Evolutionary conservation across 2,329 filamentous ascomycete species (phyloP).

Genomic region (Stagonosporopsis cucurbitacearum): DNA sequence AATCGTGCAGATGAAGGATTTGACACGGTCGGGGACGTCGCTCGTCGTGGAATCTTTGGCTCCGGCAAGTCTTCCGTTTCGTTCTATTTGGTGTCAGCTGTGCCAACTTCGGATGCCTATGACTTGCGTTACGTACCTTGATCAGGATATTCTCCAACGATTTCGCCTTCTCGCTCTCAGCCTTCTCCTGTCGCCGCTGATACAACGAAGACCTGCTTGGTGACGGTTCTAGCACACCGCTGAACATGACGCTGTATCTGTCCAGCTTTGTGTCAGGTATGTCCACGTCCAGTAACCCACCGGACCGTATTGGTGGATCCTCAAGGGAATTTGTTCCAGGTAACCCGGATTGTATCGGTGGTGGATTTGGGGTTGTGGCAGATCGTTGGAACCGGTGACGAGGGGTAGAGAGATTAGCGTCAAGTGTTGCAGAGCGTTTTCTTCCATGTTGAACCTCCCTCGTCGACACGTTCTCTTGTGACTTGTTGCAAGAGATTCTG

Average conservation of each 20-base stretch:
- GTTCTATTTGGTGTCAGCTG: slow-evolving; percentile 24
- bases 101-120: neutral
- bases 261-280: slow-evolving; percentile 84
- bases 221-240: slow-evolving; percentile 66
- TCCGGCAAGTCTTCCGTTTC: slow-evolving; percentile 25
- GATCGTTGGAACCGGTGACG: slow-evolving; percentile 21
- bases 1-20: slow-evolving; percentile 38
- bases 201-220: slow-evolving; percentile 39
- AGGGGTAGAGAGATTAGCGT: slow-evolving; percentile 5
- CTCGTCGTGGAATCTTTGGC: slow-evolving; percentile 34
- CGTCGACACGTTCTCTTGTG: slow-evolving; percentile 26
- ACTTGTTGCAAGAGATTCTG: slow-evolving; percentile 37
- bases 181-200: slow-evolving; percentile 44
- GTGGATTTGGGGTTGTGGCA: slow-evolving; percentile 27
- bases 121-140: slow-evolving; percentile 35
- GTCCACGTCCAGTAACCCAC: slow-evolving; percentile 68
- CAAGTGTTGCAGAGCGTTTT: slow-evolving; percentile 18
- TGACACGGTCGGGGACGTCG: slow-evolving; percentile 41
- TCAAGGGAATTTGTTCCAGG: neutral
- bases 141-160: slow-evolving; percentile 40
- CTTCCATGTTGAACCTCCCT: slow-evolving; percentile 28
- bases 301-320: neutral
- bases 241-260: slow-evolving; percentile 94
- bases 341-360: neutral
- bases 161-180: slow-evolving; percentile 45